These are phyloP conservation scores for Alternaria incomplexa DNA, from an alignment of 2,329 filamentous ascomycete species.

Conservation along the genomic window DNA sequence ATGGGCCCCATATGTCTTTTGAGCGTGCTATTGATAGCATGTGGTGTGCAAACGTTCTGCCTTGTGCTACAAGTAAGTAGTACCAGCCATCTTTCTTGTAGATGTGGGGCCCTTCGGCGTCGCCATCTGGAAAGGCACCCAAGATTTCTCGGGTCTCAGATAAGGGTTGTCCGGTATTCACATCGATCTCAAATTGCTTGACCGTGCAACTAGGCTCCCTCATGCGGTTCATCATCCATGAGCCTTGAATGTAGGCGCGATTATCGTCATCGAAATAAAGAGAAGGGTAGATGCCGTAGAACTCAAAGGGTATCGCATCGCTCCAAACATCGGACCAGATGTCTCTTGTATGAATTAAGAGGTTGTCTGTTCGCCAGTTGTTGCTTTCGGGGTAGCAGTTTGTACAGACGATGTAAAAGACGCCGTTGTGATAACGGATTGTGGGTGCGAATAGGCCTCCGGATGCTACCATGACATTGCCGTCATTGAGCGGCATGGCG, in stretches of 20 bases:
- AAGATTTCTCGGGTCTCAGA: not conserved
- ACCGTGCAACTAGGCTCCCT: conserved; percentile 1
- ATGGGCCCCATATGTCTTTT: conserved; percentile 30
- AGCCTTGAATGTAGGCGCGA: conserved; percentile 58
- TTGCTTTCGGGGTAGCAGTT: conserved; percentile 9
- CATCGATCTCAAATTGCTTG: conserved; percentile 4
- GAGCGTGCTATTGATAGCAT: conserved; percentile 40
- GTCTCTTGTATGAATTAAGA: conserved; percentile 2
- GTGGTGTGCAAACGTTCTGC: conserved; percentile 36
- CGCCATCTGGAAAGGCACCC: not conserved
- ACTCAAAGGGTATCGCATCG: not conserved
- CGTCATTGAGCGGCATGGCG: not conserved
- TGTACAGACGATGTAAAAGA: conserved; percentile 8
- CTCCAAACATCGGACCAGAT: conserved; percentile 4
- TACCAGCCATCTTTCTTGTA: conserved; percentile 41
- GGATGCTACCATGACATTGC: not conserved
- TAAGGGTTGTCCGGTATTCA: not conserved
- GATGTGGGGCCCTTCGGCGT: conserved; percentile 38
- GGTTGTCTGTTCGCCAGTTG: not conserved
- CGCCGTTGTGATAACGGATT: conserved; percentile 9
- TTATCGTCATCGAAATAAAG: conserved; percentile 33
- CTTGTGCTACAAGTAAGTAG: conserved; percentile 34
- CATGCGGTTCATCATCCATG: conserved; percentile 10
- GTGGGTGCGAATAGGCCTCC: not conserved
- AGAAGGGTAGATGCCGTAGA: not conserved